Conservation (phyloP, 2,329 filamentous ascomycete genomes). For the Fusarium sp. region DNA sequence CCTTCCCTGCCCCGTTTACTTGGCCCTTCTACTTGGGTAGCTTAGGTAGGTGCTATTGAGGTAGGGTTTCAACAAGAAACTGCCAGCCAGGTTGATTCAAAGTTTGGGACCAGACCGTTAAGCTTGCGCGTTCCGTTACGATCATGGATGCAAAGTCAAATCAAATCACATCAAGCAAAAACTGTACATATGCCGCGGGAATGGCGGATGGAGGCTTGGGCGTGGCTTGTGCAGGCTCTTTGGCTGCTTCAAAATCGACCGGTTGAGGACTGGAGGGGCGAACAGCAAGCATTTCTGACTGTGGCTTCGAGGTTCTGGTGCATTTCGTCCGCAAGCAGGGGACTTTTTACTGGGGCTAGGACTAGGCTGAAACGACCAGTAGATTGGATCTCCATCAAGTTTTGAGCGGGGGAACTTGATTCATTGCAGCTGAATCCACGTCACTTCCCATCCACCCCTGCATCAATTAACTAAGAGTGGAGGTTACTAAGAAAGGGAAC, state of each 20-base stretch:
- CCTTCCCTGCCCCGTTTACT: constrained; percentile 8
- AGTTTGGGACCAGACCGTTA: constrained; percentile 31
- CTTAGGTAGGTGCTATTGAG: not conserved
- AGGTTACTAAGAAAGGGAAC: not conserved
- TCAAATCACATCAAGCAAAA: not conserved
- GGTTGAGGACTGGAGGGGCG: not conserved
- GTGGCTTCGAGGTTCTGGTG: constrained; percentile 35
- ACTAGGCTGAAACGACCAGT: constrained; percentile 44
- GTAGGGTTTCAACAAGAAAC: constrained; percentile 32
- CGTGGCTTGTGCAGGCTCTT: constrained; percentile 25
- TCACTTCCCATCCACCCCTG: constrained; percentile 14
- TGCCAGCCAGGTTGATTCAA: constrained; percentile 19
- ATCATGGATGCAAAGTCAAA: constrained; percentile 4
- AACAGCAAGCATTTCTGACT: constrained; percentile 38
- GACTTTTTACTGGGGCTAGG: constrained; percentile 1
- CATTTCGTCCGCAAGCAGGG: constrained; percentile 38
- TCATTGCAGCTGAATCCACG: constrained; percentile 41
- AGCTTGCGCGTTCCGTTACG: constrained; percentile 11
- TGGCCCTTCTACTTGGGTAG: not conserved
- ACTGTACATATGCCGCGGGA: constrained; percentile 4
- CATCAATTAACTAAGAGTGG: constrained; percentile 1
- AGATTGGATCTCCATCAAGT: constrained; percentile 28
- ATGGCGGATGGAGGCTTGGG: constrained; percentile 26
- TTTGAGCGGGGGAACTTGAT: constrained; percentile 16
- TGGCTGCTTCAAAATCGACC: not conserved